Conservation (phyloP, 73 alveolate species). For the Uronychia binucleata region DNA sequence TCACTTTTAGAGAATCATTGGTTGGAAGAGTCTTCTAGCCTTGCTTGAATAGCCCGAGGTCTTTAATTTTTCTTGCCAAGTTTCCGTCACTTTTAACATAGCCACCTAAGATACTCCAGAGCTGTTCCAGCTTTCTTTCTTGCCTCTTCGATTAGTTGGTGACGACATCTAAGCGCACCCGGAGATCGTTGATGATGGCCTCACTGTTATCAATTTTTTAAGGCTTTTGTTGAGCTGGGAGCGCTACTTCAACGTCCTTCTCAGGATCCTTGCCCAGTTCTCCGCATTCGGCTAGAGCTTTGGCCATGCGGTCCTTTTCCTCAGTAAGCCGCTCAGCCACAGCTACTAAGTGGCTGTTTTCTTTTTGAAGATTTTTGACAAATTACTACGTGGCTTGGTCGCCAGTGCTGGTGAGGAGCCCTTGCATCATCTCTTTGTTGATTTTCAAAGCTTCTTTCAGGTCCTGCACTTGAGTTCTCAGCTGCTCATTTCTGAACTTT, state of each 20-base stretch:
- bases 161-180: not conserved
- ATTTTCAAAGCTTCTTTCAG: not conserved
- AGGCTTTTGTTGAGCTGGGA: not conserved
- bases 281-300: not conserved
- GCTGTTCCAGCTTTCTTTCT: not conserved
- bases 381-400: not conserved
- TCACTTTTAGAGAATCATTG: not conserved
- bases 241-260: not conserved
- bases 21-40: not conserved
- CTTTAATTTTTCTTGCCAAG: not conserved
- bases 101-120: not conserved
- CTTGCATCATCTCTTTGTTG: not conserved
- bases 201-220: not conserved
- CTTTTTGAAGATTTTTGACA: not conserved
- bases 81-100: not conserved
- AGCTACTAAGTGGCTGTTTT: not conserved
- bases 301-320: not conserved
- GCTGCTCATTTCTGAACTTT: not conserved
- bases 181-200: not conserved
- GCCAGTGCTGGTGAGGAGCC: not conserved
- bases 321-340: not conserved
- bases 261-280: not conserved
- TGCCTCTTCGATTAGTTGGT: not conserved
- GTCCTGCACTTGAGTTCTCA: not conserved
- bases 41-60: not conserved